phyloP scores from a whole-genome alignment of 345 rosid genomes.

The Lumnitzera racemosa region DNA sequence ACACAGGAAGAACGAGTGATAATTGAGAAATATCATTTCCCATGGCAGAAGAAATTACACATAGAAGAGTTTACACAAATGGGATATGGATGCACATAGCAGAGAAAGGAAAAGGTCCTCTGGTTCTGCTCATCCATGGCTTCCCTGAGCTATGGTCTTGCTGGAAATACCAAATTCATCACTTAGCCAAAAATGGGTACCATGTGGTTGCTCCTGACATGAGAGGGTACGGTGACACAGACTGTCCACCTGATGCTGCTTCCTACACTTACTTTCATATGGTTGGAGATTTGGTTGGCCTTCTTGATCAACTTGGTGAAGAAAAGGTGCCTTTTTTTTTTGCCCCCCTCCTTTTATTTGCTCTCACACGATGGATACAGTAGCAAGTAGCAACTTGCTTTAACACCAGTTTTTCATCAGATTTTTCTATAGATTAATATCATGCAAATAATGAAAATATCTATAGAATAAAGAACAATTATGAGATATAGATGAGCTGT shows the following conservation, averaged over 20 bases:
- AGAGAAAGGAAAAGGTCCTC: conserved; percentile 20
- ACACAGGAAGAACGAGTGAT: background rate
- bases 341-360: background rate
- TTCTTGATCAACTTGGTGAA: conserved; percentile 15
- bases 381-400: too few species aligned
- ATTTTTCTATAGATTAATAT: too few species aligned
- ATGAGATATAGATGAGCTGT: too few species aligned
- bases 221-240: conserved; percentile 26
- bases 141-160: conserved; percentile 28
- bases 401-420: too few species aligned
- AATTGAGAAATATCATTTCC: background rate
- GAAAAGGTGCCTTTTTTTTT: background rate
- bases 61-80: conserved; percentile 13
- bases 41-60: background rate
- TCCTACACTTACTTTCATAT: conserved; percentile 13
- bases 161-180: conserved; percentile 26
- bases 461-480: too few species aligned
- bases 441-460: too few species aligned
- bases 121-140: conserved; percentile 30
- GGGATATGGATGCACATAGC: conserved; percentile 27
- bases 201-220: conserved; percentile 25
- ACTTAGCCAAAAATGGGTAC: conserved; percentile 17
- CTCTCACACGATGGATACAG: too few species aligned
- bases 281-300: conserved; percentile 24
- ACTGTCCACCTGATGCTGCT: conserved; percentile 8